A percentile compares a stretch with the other conserved stretches of the same genome.
Evolutionary conservation across 163 green algal species (phyloP).

Genomic region (Dunaliella salina): DNA sequence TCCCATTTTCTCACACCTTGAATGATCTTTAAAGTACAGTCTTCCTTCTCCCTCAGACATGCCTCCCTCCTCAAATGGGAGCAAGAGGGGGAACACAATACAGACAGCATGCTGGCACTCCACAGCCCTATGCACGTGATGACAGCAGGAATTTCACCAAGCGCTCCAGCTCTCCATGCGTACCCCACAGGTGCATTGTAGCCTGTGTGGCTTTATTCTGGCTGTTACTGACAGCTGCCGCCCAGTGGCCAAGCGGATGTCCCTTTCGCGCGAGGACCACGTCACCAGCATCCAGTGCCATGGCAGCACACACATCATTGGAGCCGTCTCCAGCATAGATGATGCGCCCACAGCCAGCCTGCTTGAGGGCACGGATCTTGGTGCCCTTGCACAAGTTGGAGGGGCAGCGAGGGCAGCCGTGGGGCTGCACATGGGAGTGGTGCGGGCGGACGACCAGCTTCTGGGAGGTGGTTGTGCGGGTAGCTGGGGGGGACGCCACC

Average conservation of each 20-base stretch:
- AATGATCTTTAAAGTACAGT: no score
- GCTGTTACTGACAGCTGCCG: constrained; percentile 14
- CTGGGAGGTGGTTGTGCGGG: not conserved
- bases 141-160: not conserved
- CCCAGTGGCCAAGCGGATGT: constrained; percentile 29
- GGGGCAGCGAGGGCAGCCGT: constrained; percentile 73
- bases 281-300: constrained; percentile 60
- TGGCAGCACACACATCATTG: constrained; percentile 76
- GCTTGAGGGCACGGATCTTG: constrained; percentile 59
- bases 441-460: constrained; percentile 33
- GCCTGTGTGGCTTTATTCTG: constrained; percentile 23
- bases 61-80: no score
- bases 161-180: constrained; percentile 39
- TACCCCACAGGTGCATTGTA: constrained; percentile 31
- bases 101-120: no score
- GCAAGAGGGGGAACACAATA: no score
- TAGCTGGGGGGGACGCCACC: not conserved
- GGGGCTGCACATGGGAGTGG: constrained; percentile 24
- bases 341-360: constrained; percentile 30
- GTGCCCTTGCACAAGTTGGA: constrained; percentile 80
- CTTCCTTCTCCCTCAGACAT: no score
- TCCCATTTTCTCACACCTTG: no score
- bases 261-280: constrained; percentile 61
- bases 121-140: no score
- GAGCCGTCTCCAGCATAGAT: constrained; percentile 74